phyloP scores from a whole-genome alignment of 1,139 yeast species.

The Zygosaccharomyces pseudobailii region DNA sequence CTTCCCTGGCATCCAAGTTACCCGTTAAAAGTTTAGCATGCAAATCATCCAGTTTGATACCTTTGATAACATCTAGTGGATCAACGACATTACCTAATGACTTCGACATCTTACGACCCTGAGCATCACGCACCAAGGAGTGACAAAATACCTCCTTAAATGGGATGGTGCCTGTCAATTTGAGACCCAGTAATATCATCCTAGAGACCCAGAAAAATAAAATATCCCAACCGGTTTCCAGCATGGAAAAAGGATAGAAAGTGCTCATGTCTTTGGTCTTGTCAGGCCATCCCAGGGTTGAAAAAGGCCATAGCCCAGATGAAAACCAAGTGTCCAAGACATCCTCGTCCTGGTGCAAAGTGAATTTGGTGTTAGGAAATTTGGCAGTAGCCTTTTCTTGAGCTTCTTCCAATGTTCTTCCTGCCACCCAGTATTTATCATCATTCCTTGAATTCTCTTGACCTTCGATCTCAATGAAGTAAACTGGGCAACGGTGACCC shows the following conservation, averaged over 20 bases:
- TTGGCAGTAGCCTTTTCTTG: conserved; percentile 68
- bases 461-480: conserved; percentile 79
- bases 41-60: conserved; percentile 73
- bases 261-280: conserved; percentile 66
- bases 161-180: conserved; percentile 87
- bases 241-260: conserved; percentile 86
- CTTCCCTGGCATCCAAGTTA: conserved; percentile 85
- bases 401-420: conserved; percentile 79
- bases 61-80: conserved; percentile 88
- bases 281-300: conserved; percentile 95
- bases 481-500: conserved; percentile 99
- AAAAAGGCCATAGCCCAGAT: conserved; percentile 96
- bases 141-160: conserved; percentile 97
- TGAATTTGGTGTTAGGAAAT: conserved; percentile 66
- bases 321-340: conserved; percentile 99
- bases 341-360: conserved; percentile 92
- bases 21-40: conserved; percentile 76
- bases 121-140: conserved; percentile 97
- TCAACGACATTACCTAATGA: conserved; percentile 95
- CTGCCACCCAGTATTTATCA: conserved; percentile 87
- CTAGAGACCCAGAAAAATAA: conserved; percentile 98
- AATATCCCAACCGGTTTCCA: conserved; percentile 99
- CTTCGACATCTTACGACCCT: conserved; percentile 98
- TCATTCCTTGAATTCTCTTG: conserved; percentile 49
- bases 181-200: conserved; percentile 88